Conservation (phyloP, 2,329 filamentous ascomycete genomes). For the Zymoseptoria passerinii region DNA sequence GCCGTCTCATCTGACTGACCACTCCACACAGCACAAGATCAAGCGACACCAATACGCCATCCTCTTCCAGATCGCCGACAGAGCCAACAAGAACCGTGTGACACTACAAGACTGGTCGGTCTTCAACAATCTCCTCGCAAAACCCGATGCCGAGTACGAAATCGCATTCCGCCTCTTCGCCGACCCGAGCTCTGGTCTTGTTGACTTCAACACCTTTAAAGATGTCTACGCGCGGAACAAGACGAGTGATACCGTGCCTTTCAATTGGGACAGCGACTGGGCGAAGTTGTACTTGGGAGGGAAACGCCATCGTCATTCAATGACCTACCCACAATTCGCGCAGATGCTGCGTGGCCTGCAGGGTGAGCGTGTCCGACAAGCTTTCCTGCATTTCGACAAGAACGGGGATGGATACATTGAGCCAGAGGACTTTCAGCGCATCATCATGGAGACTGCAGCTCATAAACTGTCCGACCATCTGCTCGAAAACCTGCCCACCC, state of each 20-base stretch:
- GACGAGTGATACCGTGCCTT: conserved; percentile 74
- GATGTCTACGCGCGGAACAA: conserved; percentile 82
- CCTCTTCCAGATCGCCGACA: conserved; percentile 85
- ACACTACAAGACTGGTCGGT: conserved; percentile 79
- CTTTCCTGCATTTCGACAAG: conserved; percentile 85
- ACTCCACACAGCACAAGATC: conserved; percentile 74
- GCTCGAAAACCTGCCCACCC: conserved; percentile 77
- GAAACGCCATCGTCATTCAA: conserved; percentile 76
- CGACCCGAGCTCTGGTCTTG: conserved; percentile 68
- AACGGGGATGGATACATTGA: conserved; percentile 92
- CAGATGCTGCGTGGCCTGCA: conserved; percentile 96
- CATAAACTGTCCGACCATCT: conserved; percentile 98
- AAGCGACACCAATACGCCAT: conserved; percentile 91
- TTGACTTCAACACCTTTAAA: conserved; percentile 86
- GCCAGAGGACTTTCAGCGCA: conserved; percentile 91
- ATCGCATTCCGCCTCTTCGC: conserved; percentile 97
- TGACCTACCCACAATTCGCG: conserved; percentile 94
- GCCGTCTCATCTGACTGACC: not conserved
- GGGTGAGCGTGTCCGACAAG: conserved; percentile 90
- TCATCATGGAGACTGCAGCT: conserved; percentile 82
- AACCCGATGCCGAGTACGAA: conserved; percentile 96
- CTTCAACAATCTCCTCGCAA: conserved; percentile 87
- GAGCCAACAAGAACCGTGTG: conserved; percentile 62
- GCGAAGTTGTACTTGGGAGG: conserved; percentile 86
- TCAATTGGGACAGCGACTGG: conserved; percentile 97